Evolutionary conservation across 306 rosid genomes (phyloP).

Genomic region (Spatholobus suberectus): DNA sequence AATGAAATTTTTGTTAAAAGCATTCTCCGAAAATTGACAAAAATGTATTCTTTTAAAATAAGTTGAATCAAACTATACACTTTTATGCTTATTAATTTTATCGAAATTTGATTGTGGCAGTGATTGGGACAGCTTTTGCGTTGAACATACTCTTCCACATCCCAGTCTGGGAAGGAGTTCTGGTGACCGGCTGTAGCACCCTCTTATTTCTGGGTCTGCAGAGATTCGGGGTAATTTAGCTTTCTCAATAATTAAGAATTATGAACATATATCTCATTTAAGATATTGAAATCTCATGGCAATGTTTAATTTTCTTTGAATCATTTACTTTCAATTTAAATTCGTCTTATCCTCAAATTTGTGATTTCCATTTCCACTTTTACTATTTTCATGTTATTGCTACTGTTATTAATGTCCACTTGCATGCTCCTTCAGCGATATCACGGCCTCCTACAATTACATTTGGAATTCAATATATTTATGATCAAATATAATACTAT

Average conservation of each 20-base stretch:
- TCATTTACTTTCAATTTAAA: background rate
- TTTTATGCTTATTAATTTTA: background rate
- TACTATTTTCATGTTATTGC: too few relatives aligned
- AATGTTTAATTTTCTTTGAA: background rate
- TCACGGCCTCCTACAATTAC: too few relatives aligned
- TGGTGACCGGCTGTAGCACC: constrained; percentile 77
- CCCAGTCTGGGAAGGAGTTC: constrained; percentile 88
- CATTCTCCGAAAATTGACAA: background rate
- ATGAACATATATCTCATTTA: background rate
- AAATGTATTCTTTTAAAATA: background rate
- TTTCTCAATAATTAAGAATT: background rate
- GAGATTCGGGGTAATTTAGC: constrained; percentile 73
- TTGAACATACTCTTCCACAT: constrained; percentile 77
- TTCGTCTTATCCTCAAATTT: background rate
- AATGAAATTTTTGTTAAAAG: background rate
- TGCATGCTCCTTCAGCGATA: too few relatives aligned
- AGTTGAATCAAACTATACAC: background rate
- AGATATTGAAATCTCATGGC: background rate
- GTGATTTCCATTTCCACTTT: too few relatives aligned
- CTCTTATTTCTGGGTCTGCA: constrained; percentile 82
- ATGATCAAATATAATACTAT: too few relatives aligned
- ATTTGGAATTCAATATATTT: too few relatives aligned
- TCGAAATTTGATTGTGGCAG: constrained; percentile 50
- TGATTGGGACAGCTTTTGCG: constrained; percentile 91
- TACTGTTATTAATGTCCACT: too few relatives aligned